Percentiles rank a stretch among this genome's conserved stretches.
Evolutionary conservation across 495 filamentous ascomycete species (phyloP).

Genomic region (Opeltia flavorubescens): DNA sequence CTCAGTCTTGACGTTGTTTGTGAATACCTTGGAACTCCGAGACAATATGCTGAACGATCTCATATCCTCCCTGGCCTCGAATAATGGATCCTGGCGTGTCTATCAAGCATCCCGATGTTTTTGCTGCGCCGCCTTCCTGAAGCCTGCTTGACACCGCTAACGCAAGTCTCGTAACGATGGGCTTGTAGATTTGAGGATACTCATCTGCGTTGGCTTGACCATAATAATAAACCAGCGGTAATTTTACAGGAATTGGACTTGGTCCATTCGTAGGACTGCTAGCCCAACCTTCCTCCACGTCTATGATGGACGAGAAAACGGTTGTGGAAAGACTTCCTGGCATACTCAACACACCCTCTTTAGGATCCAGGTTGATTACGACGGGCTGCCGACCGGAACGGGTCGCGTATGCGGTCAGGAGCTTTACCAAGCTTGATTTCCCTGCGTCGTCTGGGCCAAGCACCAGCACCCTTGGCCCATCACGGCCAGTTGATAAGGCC

Average conservation of each 20-base stretch:
- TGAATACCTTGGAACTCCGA: slow-evolving; percentile 67
- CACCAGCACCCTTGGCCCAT: slow-evolving; percentile 71
- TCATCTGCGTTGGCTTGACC: slow-evolving; percentile 63
- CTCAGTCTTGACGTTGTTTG: neutral
- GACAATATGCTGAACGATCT: slow-evolving; percentile 67
- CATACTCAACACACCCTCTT: slow-evolving; percentile 71
- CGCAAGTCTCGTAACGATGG: slow-evolving; percentile 61
- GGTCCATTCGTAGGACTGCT: slow-evolving; percentile 83
- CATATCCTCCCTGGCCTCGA: slow-evolving; percentile 51
- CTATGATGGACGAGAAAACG: slow-evolving; percentile 70
- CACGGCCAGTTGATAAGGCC: slow-evolving; percentile 30
- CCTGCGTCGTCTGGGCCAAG: slow-evolving; percentile 70
- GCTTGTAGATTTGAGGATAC: slow-evolving; percentile 55
- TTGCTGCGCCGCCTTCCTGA: slow-evolving; percentile 58
- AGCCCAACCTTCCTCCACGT: slow-evolving; percentile 84
- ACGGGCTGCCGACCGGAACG: slow-evolving; percentile 63
- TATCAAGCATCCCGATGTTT: slow-evolving; percentile 64
- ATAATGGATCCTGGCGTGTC: slow-evolving; percentile 63
- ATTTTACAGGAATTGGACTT: slow-evolving; percentile 72
- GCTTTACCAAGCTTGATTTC: slow-evolving; percentile 74
- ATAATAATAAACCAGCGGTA: slow-evolving; percentile 86
- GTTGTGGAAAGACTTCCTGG: slow-evolving; percentile 77
- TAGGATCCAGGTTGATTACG: slow-evolving; percentile 75
- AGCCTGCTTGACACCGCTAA: slow-evolving; percentile 65
- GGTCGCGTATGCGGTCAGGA: slow-evolving; percentile 68